phyloP scores from a whole-genome alignment of 176 grass and related monocot genomes.

The Cymbopogon citratus region DNA sequence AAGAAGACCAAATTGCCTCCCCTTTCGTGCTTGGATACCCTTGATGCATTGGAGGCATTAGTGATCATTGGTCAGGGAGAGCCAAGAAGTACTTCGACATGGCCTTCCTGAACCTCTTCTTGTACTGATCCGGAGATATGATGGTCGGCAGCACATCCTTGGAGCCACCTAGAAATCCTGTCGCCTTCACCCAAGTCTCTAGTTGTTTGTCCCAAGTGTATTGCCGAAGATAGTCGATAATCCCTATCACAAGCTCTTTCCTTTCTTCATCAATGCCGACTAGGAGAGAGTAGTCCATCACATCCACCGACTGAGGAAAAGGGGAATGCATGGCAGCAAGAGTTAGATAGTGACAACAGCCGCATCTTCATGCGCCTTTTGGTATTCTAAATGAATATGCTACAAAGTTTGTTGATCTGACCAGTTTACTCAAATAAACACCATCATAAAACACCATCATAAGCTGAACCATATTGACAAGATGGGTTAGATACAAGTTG shows the following conservation, averaged over 20 bases:
- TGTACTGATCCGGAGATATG: constrained; percentile 84
- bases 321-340: background rate
- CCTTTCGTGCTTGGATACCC: constrained; percentile 16
- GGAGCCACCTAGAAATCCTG: constrained; percentile 73
- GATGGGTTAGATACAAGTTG: background rate
- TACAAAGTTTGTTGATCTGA: background rate
- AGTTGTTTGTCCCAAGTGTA: constrained; percentile 97
- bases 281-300: constrained; percentile 96
- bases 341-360: background rate
- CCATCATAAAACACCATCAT: too few relatives aligned
- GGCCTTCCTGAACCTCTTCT: constrained; percentile 96
- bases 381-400: background rate
- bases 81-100: constrained; percentile 97
- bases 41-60: constrained; percentile 34
- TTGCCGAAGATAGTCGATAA: constrained; percentile 93
- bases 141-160: constrained; percentile 72
- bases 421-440: constrained; percentile 7
- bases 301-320: constrained; percentile 65
- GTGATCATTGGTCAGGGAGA: constrained; percentile 77
- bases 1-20: background rate
- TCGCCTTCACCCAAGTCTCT: constrained; percentile 93
- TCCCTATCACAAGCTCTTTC: constrained; percentile 87
- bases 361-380: background rate
- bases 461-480: background rate
- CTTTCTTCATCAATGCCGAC: constrained; percentile 83